A percentile compares a stretch with the other conserved stretches of the same genome.
These are phyloP conservation scores for Trichoderma breve DNA, from an alignment of 2,329 filamentous ascomycete species.

Conservation along the genomic window DNA sequence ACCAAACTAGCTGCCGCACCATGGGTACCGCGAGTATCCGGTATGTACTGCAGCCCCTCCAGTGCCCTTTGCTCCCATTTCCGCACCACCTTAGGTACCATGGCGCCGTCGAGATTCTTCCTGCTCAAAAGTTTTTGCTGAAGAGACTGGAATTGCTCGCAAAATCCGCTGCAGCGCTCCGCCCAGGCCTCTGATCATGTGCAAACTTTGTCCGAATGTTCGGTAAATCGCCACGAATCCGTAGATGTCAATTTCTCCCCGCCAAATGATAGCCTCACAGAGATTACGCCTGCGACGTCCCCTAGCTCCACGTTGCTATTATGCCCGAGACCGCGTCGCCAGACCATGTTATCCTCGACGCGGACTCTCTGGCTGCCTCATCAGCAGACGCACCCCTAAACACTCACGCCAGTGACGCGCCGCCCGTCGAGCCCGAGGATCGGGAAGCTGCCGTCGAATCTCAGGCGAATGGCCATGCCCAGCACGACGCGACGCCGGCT, in stretches of 20 bases:
- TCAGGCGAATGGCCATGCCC: slow-evolving; percentile 24
- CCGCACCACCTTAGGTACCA: slow-evolving; percentile 12
- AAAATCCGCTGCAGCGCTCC: slow-evolving; percentile 46
- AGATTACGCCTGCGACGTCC: slow-evolving; percentile 50
- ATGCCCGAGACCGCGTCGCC: slow-evolving; percentile 62
- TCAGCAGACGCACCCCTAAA: not conserved
- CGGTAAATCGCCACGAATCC: slow-evolving; percentile 45
- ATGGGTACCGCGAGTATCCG: not conserved
- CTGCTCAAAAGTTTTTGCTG: slow-evolving; percentile 51
- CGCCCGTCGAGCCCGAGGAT: slow-evolving; percentile 22
- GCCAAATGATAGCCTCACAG: slow-evolving; percentile 58
- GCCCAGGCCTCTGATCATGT: slow-evolving; percentile 53
- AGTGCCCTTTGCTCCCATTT: slow-evolving; percentile 15
- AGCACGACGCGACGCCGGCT: slow-evolving; percentile 26
- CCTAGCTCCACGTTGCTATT: slow-evolving; percentile 44
- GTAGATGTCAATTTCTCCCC: slow-evolving; percentile 55
- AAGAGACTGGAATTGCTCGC: slow-evolving; percentile 43
- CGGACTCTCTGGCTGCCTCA: slow-evolving; percentile 27
- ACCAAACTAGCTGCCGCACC: not conserved
- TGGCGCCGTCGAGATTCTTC: slow-evolving; percentile 31
- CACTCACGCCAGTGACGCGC: slow-evolving; percentile 23
- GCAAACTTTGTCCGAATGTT: slow-evolving; percentile 50
- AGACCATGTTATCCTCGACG: slow-evolving; percentile 39
- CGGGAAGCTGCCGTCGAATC: slow-evolving; percentile 20
- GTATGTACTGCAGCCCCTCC: slow-evolving; percentile 9